Evolutionary conservation across 768 basidiomycete species (phyloP).

Genomic region (Xanthoconium stramineum): DNA sequence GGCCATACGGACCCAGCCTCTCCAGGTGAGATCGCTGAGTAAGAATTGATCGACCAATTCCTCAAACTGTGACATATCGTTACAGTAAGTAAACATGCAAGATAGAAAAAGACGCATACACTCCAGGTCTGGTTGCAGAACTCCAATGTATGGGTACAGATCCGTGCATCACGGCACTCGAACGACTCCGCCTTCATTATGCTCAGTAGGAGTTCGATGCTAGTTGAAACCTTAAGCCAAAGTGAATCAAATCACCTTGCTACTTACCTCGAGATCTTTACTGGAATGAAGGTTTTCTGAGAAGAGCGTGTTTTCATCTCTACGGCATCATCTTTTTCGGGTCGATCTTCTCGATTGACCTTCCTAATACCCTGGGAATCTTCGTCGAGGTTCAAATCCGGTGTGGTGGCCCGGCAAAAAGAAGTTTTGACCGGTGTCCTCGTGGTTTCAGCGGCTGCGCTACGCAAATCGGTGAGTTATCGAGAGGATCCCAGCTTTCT

Average conservation of each 20-base stretch:
- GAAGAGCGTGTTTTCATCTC: slow-evolving; percentile 81
- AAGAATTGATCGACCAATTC: slow-evolving; percentile 77
- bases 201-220: slow-evolving; percentile 70
- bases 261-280: slow-evolving; percentile 66
- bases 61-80: slow-evolving; percentile 53
- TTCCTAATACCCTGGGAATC: slow-evolving; percentile 21
- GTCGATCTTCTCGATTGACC: slow-evolving; percentile 15
- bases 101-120: slow-evolving; percentile 42
- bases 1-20: slow-evolving; percentile 80
- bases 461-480: slow-evolving; percentile 68
- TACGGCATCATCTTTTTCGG: slow-evolving; percentile 55
- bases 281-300: slow-evolving; percentile 79
- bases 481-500: slow-evolving; percentile 58
- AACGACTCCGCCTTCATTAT: slow-evolving; percentile 84
- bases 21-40: slow-evolving; percentile 74
- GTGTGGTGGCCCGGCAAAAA: slow-evolving; percentile 8
- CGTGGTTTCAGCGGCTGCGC: slow-evolving; percentile 37
- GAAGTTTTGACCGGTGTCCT: slow-evolving; percentile 11
- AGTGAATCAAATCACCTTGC: background rate
- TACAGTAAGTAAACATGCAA: slow-evolving; percentile 4
- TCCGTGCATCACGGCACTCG: slow-evolving; percentile 75
- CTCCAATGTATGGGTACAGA: slow-evolving; percentile 75
- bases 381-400: slow-evolving; percentile 20
- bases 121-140: slow-evolving; percentile 83
- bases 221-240: slow-evolving; percentile 30